Evolutionary conservation across 805 yeast genomes (phyloP).

Genomic region (Blastobotrys robertii): DNA sequence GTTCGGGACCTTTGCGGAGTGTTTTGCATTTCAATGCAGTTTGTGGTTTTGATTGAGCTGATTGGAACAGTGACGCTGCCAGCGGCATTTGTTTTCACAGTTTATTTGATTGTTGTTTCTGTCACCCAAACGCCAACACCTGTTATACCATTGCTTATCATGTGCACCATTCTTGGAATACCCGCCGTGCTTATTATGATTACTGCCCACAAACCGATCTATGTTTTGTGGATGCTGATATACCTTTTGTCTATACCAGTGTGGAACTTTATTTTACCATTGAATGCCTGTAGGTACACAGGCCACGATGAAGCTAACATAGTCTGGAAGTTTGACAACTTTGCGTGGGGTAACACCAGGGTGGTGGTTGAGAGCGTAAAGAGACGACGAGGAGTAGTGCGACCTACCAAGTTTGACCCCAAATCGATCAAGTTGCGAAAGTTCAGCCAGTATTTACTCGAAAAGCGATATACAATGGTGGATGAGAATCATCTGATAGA

Average conservation of each 20-base stretch:
- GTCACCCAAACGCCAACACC: conserved; percentile 73
- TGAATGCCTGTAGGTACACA: conserved; percentile 50
- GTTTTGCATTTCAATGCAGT: conserved; percentile 92
- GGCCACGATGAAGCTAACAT: neutral
- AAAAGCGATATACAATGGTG: neutral
- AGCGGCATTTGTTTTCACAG: conserved; percentile 73
- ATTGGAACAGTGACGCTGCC: conserved; percentile 86
- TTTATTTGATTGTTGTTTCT: conserved; percentile 68
- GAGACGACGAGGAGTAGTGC: conserved; percentile 15
- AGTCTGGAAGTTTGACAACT: conserved; percentile 87
- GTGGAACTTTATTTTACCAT: conserved; percentile 85
- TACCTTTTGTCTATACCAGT: conserved; percentile 76
- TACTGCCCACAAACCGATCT: conserved; percentile 68
- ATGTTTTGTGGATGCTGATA: conserved; percentile 69
- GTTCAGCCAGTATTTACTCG: neutral
- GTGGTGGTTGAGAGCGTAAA: conserved; percentile 37
- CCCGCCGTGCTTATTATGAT: conserved; percentile 76
- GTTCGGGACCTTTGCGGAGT: conserved; percentile 90
- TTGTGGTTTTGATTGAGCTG: conserved; percentile 73
- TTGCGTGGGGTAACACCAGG: conserved; percentile 94
- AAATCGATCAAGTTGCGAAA: neutral
- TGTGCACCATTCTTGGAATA: conserved; percentile 72
- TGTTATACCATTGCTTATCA: conserved; percentile 58
- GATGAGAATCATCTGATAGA: neutral
- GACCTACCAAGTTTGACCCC: conserved; percentile 2